A percentile compares a stretch with the other conserved stretches of the same genome.
Conservation (phyloP, 1,139 yeast genomes). For the Protomyces inundatus region DNA sequence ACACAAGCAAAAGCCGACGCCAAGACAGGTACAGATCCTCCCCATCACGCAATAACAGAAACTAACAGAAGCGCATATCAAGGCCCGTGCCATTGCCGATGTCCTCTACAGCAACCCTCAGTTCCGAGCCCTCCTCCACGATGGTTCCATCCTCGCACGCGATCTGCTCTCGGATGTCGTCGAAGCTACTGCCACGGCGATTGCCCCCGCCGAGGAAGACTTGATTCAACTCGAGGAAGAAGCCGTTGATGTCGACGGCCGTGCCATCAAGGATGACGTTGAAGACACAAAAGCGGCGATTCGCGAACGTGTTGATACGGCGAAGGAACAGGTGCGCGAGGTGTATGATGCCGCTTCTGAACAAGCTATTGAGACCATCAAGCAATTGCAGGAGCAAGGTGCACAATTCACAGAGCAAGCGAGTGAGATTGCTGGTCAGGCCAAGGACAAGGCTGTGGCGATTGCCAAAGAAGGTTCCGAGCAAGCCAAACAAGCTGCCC, state of each 20-base stretch:
- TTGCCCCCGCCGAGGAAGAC: conserved; percentile 19
- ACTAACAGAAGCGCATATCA: conserved; percentile 4
- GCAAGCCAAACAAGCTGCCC: neutral
- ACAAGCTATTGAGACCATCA: conserved; percentile 9
- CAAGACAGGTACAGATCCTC: conserved; percentile 7
- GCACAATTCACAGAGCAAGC: conserved; percentile 10
- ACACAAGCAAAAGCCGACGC: conserved; percentile 20
- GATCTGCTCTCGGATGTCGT: conserved; percentile 25
- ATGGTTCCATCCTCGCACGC: conserved; percentile 20
- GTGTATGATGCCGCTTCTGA: conserved; percentile 14
- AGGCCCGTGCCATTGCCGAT: conserved; percentile 15
- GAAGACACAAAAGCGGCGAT: conserved; percentile 9
- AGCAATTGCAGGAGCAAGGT: neutral
- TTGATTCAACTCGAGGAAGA: conserved; percentile 20
- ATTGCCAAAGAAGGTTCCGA: neutral
- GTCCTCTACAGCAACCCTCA: conserved; percentile 25
- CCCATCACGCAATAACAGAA: neutral
- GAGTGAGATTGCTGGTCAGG: neutral
- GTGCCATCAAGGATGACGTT: conserved; percentile 22
- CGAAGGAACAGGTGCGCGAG: conserved; percentile 8
- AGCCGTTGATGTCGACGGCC: conserved; percentile 21
- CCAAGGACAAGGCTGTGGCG: neutral
- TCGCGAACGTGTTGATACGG: conserved; percentile 3
- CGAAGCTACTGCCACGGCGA: conserved; percentile 21
- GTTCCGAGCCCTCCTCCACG: conserved; percentile 22